These are phyloP conservation scores for Glycine latifolia DNA, from an alignment of 306 rosid species.

Conservation along the genomic window DNA sequence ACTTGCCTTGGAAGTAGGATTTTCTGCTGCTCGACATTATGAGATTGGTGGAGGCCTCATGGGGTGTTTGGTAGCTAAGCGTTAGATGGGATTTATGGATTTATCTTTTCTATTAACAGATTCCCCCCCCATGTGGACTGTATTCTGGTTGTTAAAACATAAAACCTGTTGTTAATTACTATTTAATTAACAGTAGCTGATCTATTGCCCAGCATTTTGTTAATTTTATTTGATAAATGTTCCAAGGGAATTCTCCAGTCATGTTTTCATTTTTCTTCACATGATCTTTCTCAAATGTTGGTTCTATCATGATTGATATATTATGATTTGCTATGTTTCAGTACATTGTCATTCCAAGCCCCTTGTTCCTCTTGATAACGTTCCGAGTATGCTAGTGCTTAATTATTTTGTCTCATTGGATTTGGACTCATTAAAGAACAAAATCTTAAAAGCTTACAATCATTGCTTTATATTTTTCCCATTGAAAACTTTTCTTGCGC, in stretches of 20 bases:
- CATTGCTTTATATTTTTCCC: neutral
- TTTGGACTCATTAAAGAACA: neutral
- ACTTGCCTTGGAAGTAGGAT: slow-evolving; percentile 84
- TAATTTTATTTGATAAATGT: slow-evolving; percentile 29
- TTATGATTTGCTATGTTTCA: neutral
- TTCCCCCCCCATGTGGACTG: neutral
- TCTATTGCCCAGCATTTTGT: neutral
- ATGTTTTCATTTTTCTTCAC: slow-evolving; percentile 28
- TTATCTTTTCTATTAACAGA: too few species aligned
- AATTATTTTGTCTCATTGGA: neutral
- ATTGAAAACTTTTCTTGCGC: neutral
- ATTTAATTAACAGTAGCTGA: slow-evolving; percentile 1
- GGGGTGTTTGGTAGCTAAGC: slow-evolving; percentile 88
- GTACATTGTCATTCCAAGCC: neutral
- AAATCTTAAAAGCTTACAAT: neutral
- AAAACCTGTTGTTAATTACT: neutral
- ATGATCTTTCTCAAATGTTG: slow-evolving; percentile 23
- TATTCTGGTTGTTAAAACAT: slow-evolving; percentile 36
- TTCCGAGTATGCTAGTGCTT: neutral
- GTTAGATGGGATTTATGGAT: slow-evolving; percentile 47
- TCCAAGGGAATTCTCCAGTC: slow-evolving; percentile 4
- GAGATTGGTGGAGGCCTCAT: slow-evolving; percentile 89
- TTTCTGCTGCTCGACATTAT: slow-evolving; percentile 73
- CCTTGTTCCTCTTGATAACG: neutral
- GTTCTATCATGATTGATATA: slow-evolving; percentile 22